Evolutionary conservation across 495 filamentous ascomycete genomes (phyloP).

Genomic region (Aspergillus incahuasiensis): DNA sequence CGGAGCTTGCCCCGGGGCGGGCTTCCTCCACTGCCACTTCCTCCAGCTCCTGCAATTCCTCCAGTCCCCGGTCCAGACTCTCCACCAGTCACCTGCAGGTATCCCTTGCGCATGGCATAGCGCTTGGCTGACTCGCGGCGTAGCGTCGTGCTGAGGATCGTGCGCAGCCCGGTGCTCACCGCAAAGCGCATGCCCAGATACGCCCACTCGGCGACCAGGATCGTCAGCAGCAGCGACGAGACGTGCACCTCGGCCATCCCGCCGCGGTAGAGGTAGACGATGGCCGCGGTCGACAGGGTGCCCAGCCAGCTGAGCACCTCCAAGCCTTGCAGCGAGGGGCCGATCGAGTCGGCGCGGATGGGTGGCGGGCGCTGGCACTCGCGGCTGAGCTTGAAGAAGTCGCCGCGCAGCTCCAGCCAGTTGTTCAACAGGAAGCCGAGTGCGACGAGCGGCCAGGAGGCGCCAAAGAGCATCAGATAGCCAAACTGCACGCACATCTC

Average conservation of each 20-base stretch:
- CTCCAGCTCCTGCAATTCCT: too few species aligned
- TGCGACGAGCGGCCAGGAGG: constrained; percentile 85
- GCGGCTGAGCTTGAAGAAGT: constrained; percentile 87
- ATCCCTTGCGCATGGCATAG: constrained; percentile 64
- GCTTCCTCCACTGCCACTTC: too few species aligned
- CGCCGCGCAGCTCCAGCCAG: constrained; percentile 89
- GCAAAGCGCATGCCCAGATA: constrained; percentile 67
- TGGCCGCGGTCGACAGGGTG: constrained; percentile 72
- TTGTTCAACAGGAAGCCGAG: constrained; percentile 89
- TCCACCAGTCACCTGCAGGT: constrained; percentile 45
- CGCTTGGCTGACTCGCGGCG: constrained; percentile 69
- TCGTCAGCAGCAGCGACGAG: constrained; percentile 70
- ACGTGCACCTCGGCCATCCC: constrained; percentile 56
- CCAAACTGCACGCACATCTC: constrained; percentile 52
- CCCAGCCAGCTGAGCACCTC: constrained; percentile 90
- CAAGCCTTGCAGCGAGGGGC: constrained; percentile 80
- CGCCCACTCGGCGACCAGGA: constrained; percentile 78
- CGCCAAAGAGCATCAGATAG: constrained; percentile 84
- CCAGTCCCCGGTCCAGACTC: too few species aligned
- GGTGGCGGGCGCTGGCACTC: constrained; percentile 87
- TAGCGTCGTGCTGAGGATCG: constrained; percentile 72
- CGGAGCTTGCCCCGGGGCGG: constrained; percentile 23
- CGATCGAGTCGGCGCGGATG: constrained; percentile 85
- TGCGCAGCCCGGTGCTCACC: constrained; percentile 61
- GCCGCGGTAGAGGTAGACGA: constrained; percentile 80